Percentiles rank a stretch among this genome's conserved stretches.
These are phyloP conservation scores for Lunasporangiospora selenospora DNA, from an alignment of 192 early-diverging fungal genomes.

Conservation along the genomic window DNA sequence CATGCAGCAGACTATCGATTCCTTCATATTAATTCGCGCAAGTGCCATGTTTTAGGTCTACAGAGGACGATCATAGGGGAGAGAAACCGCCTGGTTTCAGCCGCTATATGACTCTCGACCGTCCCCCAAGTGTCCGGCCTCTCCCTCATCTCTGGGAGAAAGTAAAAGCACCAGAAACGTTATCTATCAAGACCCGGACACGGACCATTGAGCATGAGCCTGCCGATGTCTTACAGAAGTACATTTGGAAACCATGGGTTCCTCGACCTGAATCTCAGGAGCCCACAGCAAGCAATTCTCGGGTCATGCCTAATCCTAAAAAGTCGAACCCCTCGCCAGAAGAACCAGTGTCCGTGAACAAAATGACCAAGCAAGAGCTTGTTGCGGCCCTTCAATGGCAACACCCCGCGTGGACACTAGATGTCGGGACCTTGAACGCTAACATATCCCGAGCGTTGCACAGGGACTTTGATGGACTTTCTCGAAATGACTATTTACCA, in stretches of 20 bases:
- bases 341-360: too few relatives aligned
- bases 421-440: conserved; percentile 1
- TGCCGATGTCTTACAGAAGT: background rate
- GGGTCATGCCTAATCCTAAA: too few relatives aligned
- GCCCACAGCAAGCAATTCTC: background rate
- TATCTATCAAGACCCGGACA: conserved; percentile 8
- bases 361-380: background rate
- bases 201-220: background rate
- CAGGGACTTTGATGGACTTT: background rate
- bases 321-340: background rate
- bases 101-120: conserved; percentile 5
- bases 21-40: too few relatives aligned
- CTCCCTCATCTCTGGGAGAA: conserved; percentile 4
- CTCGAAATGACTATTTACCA: background rate
- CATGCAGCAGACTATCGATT: too few relatives aligned
- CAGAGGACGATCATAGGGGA: too few relatives aligned
- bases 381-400: conserved; percentile 1
- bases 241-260: background rate
- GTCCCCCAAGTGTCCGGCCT: background rate
- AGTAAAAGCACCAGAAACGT: background rate
- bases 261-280: background rate
- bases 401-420: background rate
- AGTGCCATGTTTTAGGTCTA: too few relatives aligned
- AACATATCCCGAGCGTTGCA: background rate
- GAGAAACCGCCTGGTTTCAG: too few relatives aligned